Percentiles rank a stretch among this genome's conserved stretches.
Evolutionary conservation across 495 filamentous ascomycete species (phyloP).

Genomic region (Letharia columbiana): DNA sequence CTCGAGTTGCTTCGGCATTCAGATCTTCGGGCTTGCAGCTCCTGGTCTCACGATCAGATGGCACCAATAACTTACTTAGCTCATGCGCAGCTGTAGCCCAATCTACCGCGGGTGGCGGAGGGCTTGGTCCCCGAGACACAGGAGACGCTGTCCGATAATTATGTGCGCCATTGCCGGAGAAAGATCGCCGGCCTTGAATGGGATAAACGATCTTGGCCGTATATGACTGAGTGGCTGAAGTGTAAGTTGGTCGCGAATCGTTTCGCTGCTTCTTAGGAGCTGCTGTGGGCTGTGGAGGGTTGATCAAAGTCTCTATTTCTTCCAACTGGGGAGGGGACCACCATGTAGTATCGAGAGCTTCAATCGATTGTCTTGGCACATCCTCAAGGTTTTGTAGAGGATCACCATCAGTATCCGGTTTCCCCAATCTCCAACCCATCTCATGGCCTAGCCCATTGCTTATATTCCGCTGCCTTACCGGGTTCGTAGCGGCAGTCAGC

Average conservation of each 20-base stretch:
- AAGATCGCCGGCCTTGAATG: slow-evolving; percentile 43
- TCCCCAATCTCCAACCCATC: slow-evolving; percentile 41
- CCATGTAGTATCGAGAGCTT: slow-evolving; percentile 58
- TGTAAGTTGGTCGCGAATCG: slow-evolving; percentile 54
- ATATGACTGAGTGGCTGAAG: slow-evolving; percentile 69
- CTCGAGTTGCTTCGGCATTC: slow-evolving; percentile 52
- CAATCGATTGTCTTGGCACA: slow-evolving; percentile 1
- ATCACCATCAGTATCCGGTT: slow-evolving; percentile 10
- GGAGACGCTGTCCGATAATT: slow-evolving; percentile 21
- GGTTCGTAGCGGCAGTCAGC: slow-evolving; percentile 9
- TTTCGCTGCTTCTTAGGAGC: slow-evolving; percentile 44
- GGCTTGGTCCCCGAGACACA: slow-evolving; percentile 44
- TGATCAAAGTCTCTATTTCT: slow-evolving; percentile 50
- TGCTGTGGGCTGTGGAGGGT: slow-evolving; percentile 36
- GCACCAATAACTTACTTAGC: slow-evolving; percentile 74
- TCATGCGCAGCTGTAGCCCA: slow-evolving; percentile 80
- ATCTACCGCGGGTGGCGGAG: slow-evolving; percentile 65
- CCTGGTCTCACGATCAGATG: slow-evolving; percentile 55
- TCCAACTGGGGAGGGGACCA: slow-evolving; percentile 64
- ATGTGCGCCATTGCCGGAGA: slow-evolving; percentile 27
- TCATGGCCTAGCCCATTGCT: slow-evolving; percentile 42
- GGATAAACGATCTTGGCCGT: slow-evolving; percentile 61
- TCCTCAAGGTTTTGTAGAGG: slow-evolving; percentile 1
- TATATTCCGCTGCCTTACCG: slow-evolving; percentile 29
- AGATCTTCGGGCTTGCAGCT: slow-evolving; percentile 73